Evolutionary conservation across 441 rosid species (phyloP), one percentile per base, ranked within the genome.

Genomic region (Bocquillonia castaneifolia): DNA sequence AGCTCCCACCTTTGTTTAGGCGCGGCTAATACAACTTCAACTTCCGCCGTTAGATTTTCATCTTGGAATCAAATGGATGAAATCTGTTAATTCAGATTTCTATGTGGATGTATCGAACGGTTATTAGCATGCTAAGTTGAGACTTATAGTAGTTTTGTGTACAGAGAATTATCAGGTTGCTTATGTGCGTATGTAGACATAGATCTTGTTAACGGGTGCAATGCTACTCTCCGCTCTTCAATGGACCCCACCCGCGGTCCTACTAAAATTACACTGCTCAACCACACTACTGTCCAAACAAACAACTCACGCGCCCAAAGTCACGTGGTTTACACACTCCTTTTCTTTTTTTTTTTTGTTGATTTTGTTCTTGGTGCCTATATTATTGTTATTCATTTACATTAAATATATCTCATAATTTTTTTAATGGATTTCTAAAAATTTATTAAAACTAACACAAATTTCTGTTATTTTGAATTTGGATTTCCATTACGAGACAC

Each of bases 181-280:
- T 1, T 3, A 34, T 31, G 23, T 23, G 44, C 17, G 13, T 40
- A 59, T n/a, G 15, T 25, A 10, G 51, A 42, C 52, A 58, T 59
- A 59, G 63, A 59, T 61, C 34, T 61, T 31, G 34, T 42, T 23
- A 61, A 61, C 51, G 65, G 63, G 65, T 61, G 65, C 20, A 15
- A 40, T 25, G 66, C 53, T 39, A 40, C 64, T 23, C 64, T 60
- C 64, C 48, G 66, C 53, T 44, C 66, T 3, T 17, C 8, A 9
- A 3, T 17, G 18, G 50, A 37, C 5, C 64, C 50, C 50, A 23
- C 22, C 42, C 32, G 2, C 1, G 66, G 66, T 26, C 53, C 66
- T 44, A 62, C 37, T 9, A 26, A 62, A 62, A 42, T 62, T 26
- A 10, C 39, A 26, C 66, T 61, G 53, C 66, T 42, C 52, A 42